phyloP scores from a whole-genome alignment of 345 rosid species.

The Heritiera littoralis region DNA sequence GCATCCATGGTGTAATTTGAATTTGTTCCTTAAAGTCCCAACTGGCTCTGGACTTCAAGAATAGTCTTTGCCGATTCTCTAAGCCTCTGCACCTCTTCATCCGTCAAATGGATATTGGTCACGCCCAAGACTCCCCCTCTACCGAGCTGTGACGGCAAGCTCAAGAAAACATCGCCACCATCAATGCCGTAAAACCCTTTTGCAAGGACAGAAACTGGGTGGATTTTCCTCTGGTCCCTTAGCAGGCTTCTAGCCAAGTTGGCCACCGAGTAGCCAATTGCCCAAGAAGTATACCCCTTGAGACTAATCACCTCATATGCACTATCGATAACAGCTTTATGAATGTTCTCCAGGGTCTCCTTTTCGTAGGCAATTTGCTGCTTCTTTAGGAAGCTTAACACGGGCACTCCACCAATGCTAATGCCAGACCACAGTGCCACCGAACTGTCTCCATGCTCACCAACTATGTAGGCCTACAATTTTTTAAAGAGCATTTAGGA shows the following conservation, averaged over 20 bases:
- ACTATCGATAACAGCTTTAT: conserved; percentile 57
- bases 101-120: conserved; percentile 73
- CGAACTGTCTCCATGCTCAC: conserved; percentile 96
- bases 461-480: conserved; percentile 71
- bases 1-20: neutral
- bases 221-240: conserved; percentile 83
- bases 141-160: conserved; percentile 80
- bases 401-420: conserved; percentile 85
- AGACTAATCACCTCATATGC: conserved; percentile 84
- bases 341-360: conserved; percentile 74
- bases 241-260: conserved; percentile 65
- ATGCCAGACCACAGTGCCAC: conserved; percentile 96
- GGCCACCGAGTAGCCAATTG: conserved; percentile 90
- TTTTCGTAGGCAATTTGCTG: conserved; percentile 76
- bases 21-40: conserved; percentile 45
- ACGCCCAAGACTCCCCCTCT: conserved; percentile 74
- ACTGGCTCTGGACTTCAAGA: conserved; percentile 58
- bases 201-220: conserved; percentile 89
- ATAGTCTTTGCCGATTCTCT: conserved; percentile 71
- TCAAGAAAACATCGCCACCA: conserved; percentile 78
- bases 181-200: conserved; percentile 78
- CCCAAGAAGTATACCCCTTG: conserved; percentile 94
- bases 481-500: neutral
- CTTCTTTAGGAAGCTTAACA: conserved; percentile 65
- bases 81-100: conserved; percentile 59